Evolutionary conservation across 179 eudicot genomes (phyloP).

Genomic region (Silene coronaria): DNA sequence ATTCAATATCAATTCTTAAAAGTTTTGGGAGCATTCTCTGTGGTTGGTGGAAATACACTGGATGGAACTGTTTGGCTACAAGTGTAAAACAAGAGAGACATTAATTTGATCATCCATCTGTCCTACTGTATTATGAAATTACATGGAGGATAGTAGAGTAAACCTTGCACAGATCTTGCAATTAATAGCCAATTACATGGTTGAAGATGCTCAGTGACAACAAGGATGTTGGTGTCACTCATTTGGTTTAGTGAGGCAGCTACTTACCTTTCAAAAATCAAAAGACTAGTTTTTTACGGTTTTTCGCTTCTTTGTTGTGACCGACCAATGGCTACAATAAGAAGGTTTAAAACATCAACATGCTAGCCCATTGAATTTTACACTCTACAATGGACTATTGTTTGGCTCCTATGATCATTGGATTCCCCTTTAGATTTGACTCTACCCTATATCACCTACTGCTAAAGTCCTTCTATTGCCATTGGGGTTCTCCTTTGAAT

Average conservation of each 20-base stretch:
- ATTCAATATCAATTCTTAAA: background rate
- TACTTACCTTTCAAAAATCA: background rate
- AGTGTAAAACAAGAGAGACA: background rate
- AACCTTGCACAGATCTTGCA: background rate
- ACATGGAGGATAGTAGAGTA: background rate
- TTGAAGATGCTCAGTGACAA: background rate
- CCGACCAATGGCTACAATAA: background rate
- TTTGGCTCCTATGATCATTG: background rate
- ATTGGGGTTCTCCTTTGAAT: background rate
- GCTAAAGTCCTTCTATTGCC: background rate
- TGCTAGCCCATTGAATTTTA: background rate
- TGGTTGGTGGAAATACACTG: background rate
- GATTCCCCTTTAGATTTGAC: background rate
- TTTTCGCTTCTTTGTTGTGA: background rate
- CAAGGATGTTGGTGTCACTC: background rate
- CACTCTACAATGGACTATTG: background rate
- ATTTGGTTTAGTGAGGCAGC: background rate
- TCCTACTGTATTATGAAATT: background rate
- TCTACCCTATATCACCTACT: background rate
- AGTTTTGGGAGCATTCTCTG: background rate
- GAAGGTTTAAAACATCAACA: background rate
- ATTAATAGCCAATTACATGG: background rate
- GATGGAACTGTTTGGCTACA: background rate
- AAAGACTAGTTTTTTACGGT: background rate
- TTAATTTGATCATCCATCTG: background rate